Percentiles rank a stretch among this genome's conserved stretches.
These are phyloP conservation scores for Diplosphaera chodatii DNA, from an alignment of 139 green algal genomes.

Conservation along the genomic window DNA sequence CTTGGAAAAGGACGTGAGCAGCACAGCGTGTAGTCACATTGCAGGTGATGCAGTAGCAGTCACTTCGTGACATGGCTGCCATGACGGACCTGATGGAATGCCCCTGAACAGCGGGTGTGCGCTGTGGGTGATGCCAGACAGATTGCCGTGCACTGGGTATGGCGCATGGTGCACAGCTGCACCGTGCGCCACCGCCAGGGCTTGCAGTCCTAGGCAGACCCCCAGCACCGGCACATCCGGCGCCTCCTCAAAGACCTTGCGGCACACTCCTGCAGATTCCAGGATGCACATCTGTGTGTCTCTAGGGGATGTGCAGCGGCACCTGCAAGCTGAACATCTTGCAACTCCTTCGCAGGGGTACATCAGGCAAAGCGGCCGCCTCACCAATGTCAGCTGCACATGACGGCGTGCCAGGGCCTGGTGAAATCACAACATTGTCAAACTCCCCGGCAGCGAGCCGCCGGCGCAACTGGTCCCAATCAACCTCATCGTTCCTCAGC, in stretches of 20 bases:
- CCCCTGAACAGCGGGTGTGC: constrained; percentile 70
- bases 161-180: constrained; percentile 59
- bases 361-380: not conserved
- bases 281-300: too few species aligned
- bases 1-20: too few species aligned
- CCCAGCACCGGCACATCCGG: constrained; percentile 79
- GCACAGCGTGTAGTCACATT: too few species aligned
- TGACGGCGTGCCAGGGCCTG: constrained; percentile 83
- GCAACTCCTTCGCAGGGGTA: too few species aligned
- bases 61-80: too few species aligned
- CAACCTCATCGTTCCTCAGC: constrained; percentile 73
- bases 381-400: constrained; percentile 64
- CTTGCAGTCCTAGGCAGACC: constrained; percentile 95
- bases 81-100: constrained; percentile 75
- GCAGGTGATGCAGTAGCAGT: too few species aligned
- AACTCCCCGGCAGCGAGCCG: constrained; percentile 38
- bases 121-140: constrained; percentile 66
- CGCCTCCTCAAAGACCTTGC: constrained; percentile 46
- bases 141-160: constrained; percentile 85
- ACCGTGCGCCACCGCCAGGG: constrained; percentile 73
- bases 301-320: not conserved
- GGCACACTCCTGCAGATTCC: too few species aligned
- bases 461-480: constrained; percentile 35
- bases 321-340: not conserved
- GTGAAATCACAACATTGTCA: constrained; percentile 91